These are phyloP conservation scores for Nitzschia putrida DNA, from an alignment of 108 stramenopile genomes.

Conservation along the genomic window DNA sequence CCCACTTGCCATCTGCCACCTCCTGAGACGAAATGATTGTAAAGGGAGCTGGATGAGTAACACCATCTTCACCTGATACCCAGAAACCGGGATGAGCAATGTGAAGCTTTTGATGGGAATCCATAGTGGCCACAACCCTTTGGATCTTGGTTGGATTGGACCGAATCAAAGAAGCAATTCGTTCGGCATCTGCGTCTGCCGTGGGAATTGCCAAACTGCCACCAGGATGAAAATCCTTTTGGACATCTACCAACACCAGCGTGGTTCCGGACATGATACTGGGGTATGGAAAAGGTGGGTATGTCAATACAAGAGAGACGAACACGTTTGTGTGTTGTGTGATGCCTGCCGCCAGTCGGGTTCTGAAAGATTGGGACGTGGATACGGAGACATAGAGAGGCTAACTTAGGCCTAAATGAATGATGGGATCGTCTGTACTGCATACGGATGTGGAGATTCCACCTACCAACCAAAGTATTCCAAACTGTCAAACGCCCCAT, in stretches of 20 bases:
- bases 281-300: no score
- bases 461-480: no score
- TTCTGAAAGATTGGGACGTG: no score
- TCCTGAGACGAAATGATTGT: conserved; percentile 78
- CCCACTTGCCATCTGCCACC: conserved; percentile 63
- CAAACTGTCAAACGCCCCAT: no score
- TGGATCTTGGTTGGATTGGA: conserved; percentile 48
- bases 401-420: no score
- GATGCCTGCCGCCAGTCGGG: no score
- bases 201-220: conserved; percentile 89
- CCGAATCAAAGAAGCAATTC: conserved; percentile 72
- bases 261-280: conserved; percentile 40
- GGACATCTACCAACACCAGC: conserved; percentile 88
- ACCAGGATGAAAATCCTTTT: conserved; percentile 92
- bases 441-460: no score
- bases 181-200: conserved; percentile 77
- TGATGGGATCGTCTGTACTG: no score
- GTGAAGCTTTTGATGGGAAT: conserved; percentile 88
- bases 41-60: conserved; percentile 78
- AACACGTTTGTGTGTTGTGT: no score
- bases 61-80: conserved; percentile 24
- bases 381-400: no score
- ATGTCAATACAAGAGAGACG: no score
- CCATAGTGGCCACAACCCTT: conserved; percentile 88
- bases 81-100: conserved; percentile 95